Base-by-base conservation (phyloP, 2,329 filamentous ascomycete genomes). In the Biscogniauxia marginata region DNA sequence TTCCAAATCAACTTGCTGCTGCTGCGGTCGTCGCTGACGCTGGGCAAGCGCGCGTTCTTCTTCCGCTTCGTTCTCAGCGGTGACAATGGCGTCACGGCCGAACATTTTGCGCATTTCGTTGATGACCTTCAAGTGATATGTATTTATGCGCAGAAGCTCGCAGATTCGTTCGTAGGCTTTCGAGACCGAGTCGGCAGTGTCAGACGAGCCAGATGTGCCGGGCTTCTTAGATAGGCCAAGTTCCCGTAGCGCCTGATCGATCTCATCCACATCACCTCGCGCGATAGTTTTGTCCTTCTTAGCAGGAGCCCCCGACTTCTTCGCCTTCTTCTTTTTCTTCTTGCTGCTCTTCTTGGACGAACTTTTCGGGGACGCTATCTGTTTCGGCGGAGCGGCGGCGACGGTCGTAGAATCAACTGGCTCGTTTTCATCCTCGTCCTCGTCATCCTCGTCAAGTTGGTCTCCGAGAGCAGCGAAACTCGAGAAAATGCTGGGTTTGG, bases 71-170 rank as follows among this genome's bases (percentile, higher is more conserved):
- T 73, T 75, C 16, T 77, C 70, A 7, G 77, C 82, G 1, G 76
- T 80, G 67, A 77, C 84, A 72, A 81, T 88, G 67, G 77, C 83
- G 54, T 79, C 84, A 62, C 75, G 77, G 6, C 79, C 84, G 70
- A 81, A 86, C 2, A 85, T 71, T 24, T 75, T 77, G 50, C 81
- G 88, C 91, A 99, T 97, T 76, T 99, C 95, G 67, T 96, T 96
- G 34, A 88, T 80, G 7, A 90, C 90, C 69, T 93, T 93, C 9
- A 99, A 82, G 64, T 92, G 85, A 63, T 89, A 83, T 0, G 87
- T 84, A 63, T 82, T 81, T 65, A 84, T 77, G 24, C 74, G 71
- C 1, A 85, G 70, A 6, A 83, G 73, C 24, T 74, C 66, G 55
- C 75, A 76, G 45, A 74, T 69, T 11, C 71, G 65, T 11, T 68